These are phyloP conservation scores for Tephrocybe sp. DNA, from an alignment of 768 basidiomycete genomes.

Conservation along the genomic window DNA sequence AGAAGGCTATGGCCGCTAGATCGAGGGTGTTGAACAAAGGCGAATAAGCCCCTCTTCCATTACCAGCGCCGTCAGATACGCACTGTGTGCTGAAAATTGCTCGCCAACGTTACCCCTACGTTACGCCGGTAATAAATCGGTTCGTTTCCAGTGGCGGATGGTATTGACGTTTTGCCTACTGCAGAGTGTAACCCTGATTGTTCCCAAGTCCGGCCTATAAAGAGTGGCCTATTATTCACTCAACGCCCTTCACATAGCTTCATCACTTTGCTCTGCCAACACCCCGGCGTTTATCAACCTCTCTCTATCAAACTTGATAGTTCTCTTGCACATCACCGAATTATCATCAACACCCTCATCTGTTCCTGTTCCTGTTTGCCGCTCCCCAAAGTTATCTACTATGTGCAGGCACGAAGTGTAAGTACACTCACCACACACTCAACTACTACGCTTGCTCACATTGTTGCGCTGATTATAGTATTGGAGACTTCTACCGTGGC, in stretches of 20 bases:
- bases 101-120: conserved; percentile 10
- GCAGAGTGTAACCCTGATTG: conserved; percentile 16
- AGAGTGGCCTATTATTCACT: conserved; percentile 9
- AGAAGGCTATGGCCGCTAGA: conserved; percentile 2
- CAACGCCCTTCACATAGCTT: not conserved
- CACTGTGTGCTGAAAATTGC: conserved; percentile 10
- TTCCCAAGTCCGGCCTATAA: conserved; percentile 19
- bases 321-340: not conserved
- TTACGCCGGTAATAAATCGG: conserved; percentile 19
- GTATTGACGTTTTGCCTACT: conserved; percentile 19
- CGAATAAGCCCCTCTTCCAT: conserved; percentile 14
- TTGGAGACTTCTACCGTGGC: conserved; percentile 49
- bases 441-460: not conserved
- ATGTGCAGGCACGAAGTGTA: conserved; percentile 41
- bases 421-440: conserved; percentile 7
- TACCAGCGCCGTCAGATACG: conserved; percentile 6
- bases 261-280: not conserved
- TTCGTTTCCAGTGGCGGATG: conserved; percentile 6
- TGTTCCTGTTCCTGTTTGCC: no score
- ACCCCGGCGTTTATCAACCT: not conserved
- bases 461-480: conserved; percentile 22
- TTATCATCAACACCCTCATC: not conserved
- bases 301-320: not conserved
- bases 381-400: not conserved
- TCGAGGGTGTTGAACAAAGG: conserved; percentile 9